Percentiles rank a stretch among this genome's conserved stretches.
phyloP scores from a whole-genome alignment of 2,329 filamentous ascomycete genomes.

The Alternaria solani region DNA sequence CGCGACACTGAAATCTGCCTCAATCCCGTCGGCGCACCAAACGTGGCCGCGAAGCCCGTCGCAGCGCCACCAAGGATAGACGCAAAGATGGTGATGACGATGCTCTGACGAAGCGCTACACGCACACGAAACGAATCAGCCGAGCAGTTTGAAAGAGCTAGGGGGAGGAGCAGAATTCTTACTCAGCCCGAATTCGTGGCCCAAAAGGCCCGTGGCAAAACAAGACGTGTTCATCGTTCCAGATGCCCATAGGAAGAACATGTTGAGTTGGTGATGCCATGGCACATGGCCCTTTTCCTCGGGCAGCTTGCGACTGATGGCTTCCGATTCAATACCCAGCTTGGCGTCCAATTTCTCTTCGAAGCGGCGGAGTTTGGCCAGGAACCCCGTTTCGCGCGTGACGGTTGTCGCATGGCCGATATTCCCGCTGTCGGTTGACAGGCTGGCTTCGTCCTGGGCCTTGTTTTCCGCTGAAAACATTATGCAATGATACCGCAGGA shows the following conservation, averaged over 20 bases:
- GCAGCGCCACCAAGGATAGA: slow-evolving; percentile 53
- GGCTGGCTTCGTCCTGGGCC: slow-evolving; percentile 18
- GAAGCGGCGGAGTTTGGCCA: slow-evolving; percentile 28
- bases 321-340: slow-evolving; percentile 35
- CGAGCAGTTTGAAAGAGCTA: not conserved
- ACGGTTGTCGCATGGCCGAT: slow-evolving; percentile 7
- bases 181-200: slow-evolving; percentile 58
- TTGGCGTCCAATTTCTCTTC: slow-evolving; percentile 32
- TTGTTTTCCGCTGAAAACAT: slow-evolving; percentile 26
- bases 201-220: slow-evolving; percentile 54
- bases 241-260: slow-evolving; percentile 57
- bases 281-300: slow-evolving; percentile 38
- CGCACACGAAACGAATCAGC: slow-evolving; percentile 3
- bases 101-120: slow-evolving; percentile 52
- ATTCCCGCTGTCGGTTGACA: slow-evolving; percentile 18
- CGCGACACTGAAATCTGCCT: slow-evolving; percentile 56
- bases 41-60: slow-evolving; percentile 53
- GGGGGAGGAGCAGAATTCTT: slow-evolving; percentile 9
- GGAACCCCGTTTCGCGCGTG: slow-evolving; percentile 23
- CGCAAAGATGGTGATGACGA: slow-evolving; percentile 52
- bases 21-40: slow-evolving; percentile 54
- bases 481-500: not conserved
- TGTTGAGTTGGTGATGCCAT: slow-evolving; percentile 39
- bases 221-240: slow-evolving; percentile 54
- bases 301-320: slow-evolving; percentile 35